Evolutionary conservation across 2,329 filamentous ascomycete genomes (phyloP), one percentile per base, ranked within the genome.

Genomic region (Cladorrhinum sp.): DNA sequence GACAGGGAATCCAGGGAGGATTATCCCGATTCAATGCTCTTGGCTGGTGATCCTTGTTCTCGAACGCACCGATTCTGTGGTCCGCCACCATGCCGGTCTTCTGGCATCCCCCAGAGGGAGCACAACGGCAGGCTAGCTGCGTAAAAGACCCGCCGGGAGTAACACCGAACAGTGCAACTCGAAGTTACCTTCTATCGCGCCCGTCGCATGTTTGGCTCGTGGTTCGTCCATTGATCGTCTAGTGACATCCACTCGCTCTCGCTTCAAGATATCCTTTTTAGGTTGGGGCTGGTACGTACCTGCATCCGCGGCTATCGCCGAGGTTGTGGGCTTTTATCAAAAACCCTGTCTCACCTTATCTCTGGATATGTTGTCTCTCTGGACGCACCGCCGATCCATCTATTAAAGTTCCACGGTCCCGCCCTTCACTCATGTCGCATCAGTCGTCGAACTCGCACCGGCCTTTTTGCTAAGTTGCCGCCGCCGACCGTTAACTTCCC

Each of bases 101-200:
- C n/a, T n/a, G n/a, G n/a, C n/a, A n/a, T n/a, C n/a, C n/a, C 41
- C 41, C 49, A 50, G 12, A 10, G 22, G 20, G 22, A 24, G n/a
- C 49, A 50, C 12, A 24, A 50, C 20, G 49, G 16, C 13, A 22
- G 49, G 24, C 32, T 16, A 36, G 32, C 8, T 12, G 32, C 32
- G 32, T 36, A 50, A 24, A 13, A 24, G 49, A 53, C 56, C 59
- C 56, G 60, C 49, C 27, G 55, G 48, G 24, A 60, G 61, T 63
- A 55, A 63, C 58, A 60, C 61, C 61, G 55, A 63, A 50, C 10
- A 25, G 22, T 20, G 24, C 38, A 25, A 48, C 38, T 45, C 41
- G 36, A 41, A 4, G 36, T 41, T 4, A 41, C 36, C 36, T 41
- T n/a, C 16, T 32, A n/a, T 52, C 45, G 41, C 50, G 20, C n/a